Base-by-base conservation (phyloP, 2,329 filamentous ascomycete genomes). In the Colletotrichum cereale region DNA sequence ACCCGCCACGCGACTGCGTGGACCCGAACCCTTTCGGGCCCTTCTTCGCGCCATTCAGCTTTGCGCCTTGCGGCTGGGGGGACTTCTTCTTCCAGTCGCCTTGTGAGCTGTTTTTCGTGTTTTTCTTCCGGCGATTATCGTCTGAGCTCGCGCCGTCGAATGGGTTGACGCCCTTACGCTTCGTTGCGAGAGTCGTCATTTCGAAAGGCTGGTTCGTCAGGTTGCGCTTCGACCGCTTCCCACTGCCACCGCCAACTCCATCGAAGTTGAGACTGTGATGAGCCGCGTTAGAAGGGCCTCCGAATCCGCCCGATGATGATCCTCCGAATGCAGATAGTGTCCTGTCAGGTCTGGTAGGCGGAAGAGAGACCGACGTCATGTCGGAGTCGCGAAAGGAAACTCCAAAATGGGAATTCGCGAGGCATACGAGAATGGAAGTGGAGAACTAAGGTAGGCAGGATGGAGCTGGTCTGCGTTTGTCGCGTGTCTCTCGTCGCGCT, bases 251-350 rank as follows among this genome's bases (percentile, higher is more conserved):
- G 70, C 77, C 73, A 72, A 77, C 76, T 75, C 76, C 75, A 76
- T 77, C 76, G 74, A 76, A 62, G 69, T 78, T 80, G 75, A 80
- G 82, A 72, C 79, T 29, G 62, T 70, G 36, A 24, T 71, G 40
- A 31, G 24, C 29, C 60, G 29, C 47, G 62, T 50, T 18, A 47
- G 56, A 52, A 44, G 47, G 55, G 26, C 55, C 34, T 62, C 62
- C 57, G 40, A 72, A 72, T 44, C 61, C 70, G n/a, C 70, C 56
- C 7, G 61, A 57, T 36, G 61, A 66, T 44, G 67, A 64, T 42
- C 44, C 50, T 66, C 34, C 62, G 42, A 71, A 66, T 31, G 62
- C 38, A 14, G 66, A 62, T 50, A 24, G 26, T 14, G 48, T 61
- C 47, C 26, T 71, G 70, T 61, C 62, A 29, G 55, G 55, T 66